Percentiles rank a stretch among this genome's conserved stretches.
Evolutionary conservation across 2,329 filamentous ascomycete species (phyloP).

Genomic region (Thelonectria discophora): DNA sequence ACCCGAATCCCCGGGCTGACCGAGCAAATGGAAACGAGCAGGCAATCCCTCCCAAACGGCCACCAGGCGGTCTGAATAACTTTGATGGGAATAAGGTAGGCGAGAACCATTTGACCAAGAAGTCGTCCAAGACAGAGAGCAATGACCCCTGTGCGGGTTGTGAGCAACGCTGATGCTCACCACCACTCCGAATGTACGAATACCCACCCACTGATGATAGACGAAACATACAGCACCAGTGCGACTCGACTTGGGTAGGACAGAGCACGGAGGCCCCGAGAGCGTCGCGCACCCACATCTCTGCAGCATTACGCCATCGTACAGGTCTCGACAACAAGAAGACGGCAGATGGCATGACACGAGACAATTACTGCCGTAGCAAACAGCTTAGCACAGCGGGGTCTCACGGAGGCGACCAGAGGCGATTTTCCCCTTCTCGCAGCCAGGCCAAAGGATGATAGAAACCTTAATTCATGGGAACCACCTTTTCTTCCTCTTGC

Average conservation of each 20-base stretch:
- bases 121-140: slow-evolving; percentile 3
- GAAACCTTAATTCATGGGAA: slow-evolving; percentile 17
- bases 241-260: neutral
- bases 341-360: neutral
- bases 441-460: slow-evolving; percentile 1
- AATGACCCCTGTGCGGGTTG: slow-evolving; percentile 2
- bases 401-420: neutral
- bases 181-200: neutral
- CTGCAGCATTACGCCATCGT: slow-evolving; percentile 25
- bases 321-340: neutral
- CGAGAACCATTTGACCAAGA: neutral
- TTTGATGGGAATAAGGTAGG: slow-evolving; percentile 13
- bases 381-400: slow-evolving; percentile 2
- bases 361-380: slow-evolving; percentile 8
- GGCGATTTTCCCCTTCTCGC: slow-evolving; percentile 1
- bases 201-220: slow-evolving; percentile 4
- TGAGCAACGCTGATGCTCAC: neutral
- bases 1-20: slow-evolving; percentile 15
- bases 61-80: slow-evolving; percentile 13
- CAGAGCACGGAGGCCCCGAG: slow-evolving; percentile 21
- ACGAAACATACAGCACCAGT: neutral
- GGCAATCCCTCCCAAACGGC: neutral
- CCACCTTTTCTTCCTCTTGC: slow-evolving; percentile 2
- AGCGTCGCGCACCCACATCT: slow-evolving; percentile 5
- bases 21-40: slow-evolving; percentile 3